Conservation (phyloP, 2,329 filamentous ascomycete genomes). For the Fusarium longipes region DNA sequence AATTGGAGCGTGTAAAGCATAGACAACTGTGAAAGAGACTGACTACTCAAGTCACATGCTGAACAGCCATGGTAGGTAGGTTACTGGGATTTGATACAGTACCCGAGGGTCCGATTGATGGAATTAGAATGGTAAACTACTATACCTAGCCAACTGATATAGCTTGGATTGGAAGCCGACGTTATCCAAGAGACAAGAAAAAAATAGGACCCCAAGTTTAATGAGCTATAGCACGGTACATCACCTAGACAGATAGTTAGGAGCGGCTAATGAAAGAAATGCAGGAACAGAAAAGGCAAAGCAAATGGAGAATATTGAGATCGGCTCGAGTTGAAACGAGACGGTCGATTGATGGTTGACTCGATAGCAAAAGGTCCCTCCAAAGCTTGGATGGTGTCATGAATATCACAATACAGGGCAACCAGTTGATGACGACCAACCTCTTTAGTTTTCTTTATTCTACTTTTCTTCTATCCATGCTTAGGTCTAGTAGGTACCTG, state of each 20-base stretch:
- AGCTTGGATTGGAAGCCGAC: conserved; percentile 5
- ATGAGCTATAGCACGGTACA: background rate
- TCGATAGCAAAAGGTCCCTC: background rate
- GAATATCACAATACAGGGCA: background rate
- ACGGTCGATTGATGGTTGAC: background rate
- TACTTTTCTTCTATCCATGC: too few species aligned
- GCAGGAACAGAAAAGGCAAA: conserved; percentile 25
- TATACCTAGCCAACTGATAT: too few species aligned
- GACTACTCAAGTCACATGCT: conserved; percentile 26
- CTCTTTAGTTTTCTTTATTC: background rate
- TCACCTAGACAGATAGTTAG: conserved; percentile 19
- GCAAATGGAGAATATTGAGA: background rate
- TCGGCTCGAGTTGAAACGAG: background rate
- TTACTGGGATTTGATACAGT: background rate
- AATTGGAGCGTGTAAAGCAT: background rate
- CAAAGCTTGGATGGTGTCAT: background rate
- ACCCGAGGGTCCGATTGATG: conserved; percentile 23
- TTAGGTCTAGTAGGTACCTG: too few species aligned
- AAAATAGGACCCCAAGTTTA: conserved; percentile 19
- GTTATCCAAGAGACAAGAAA: background rate
- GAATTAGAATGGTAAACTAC: background rate
- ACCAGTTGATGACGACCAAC: background rate
- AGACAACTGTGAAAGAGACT: background rate
- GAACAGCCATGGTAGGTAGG: conserved; percentile 5
- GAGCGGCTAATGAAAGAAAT: conserved; percentile 3